These are phyloP conservation scores for Penicillium brevicompactum DNA, from an alignment of 2,329 filamentous ascomycete species.

Conservation along the genomic window DNA sequence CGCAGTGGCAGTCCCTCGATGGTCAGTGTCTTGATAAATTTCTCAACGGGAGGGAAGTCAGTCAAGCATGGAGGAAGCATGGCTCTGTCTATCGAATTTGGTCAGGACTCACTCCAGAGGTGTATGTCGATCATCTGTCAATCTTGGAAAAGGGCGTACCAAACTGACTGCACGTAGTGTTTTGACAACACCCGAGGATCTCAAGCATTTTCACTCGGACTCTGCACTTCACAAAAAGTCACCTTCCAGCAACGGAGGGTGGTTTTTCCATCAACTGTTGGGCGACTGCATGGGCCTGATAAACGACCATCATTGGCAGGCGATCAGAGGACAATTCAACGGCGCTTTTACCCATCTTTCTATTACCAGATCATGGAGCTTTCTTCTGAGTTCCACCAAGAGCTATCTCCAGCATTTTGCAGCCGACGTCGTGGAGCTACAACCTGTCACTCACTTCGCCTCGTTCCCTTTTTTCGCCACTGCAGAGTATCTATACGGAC, in stretches of 20 bases:
- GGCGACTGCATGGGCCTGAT: neutral
- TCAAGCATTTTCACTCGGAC: neutral
- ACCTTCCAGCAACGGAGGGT: neutral
- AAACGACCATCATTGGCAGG: neutral
- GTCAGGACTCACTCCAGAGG: neutral
- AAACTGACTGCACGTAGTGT: neutral
- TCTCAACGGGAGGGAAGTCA: neutral
- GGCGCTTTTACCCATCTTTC: neutral
- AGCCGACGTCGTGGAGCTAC: neutral
- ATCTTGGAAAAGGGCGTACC: neutral
- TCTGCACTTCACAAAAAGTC: neutral
- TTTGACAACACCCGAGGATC: neutral
- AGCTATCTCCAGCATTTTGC: neutral
- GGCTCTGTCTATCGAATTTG: neutral
- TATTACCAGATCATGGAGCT: neutral
- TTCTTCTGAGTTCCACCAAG: neutral
- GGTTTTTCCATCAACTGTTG: neutral
- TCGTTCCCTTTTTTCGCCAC: neutral
- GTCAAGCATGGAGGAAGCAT: neutral
- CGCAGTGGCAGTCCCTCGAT: neutral
- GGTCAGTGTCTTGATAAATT: neutral
- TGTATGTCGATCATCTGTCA: neutral
- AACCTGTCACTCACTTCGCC: neutral
- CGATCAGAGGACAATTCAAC: neutral
- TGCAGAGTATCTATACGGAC: neutral